Conservation (phyloP, 225 moss, liverwort and hornwort genomes). For the Thuidium tamariscinum region DNA sequence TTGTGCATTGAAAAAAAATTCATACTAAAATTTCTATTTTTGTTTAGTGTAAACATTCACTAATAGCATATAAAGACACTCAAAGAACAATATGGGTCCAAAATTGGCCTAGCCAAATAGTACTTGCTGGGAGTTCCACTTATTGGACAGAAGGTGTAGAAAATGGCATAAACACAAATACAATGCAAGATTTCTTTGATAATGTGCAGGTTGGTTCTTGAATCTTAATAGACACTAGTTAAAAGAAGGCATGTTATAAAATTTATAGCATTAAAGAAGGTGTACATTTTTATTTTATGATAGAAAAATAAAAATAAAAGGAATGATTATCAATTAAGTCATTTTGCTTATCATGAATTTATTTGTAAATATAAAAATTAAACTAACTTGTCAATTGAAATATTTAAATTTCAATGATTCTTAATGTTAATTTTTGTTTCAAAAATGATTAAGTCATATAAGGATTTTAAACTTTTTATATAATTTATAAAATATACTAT, state of each 20-base stretch:
- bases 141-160: slow-evolving; percentile 85
- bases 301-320: background rate
- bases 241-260: background rate
- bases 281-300: background rate
- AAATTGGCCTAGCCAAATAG: slow-evolving; percentile 88
- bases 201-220: slow-evolving; percentile 42
- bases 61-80: slow-evolving; percentile 38
- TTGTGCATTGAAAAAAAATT: background rate
- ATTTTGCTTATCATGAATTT: too few species aligned
- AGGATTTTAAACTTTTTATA: fast-evolving
- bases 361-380: too few species aligned
- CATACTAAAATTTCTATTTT: background rate
- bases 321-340: too few species aligned
- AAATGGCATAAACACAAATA: slow-evolving; percentile 46
- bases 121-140: slow-evolving; percentile 69
- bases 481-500: too few species aligned
- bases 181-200: slow-evolving; percentile 69
- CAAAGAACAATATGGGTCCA: slow-evolving; percentile 72
- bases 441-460: background rate
- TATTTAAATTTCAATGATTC: too few species aligned
- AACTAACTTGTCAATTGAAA: too few species aligned
- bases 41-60: slow-evolving; percentile 42
- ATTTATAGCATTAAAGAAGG: background rate
- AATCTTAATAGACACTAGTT: background rate
- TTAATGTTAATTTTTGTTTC: background rate